Base-by-base conservation (phyloP, 768 basidiomycete genomes). In the Grammothele lineata region DNA sequence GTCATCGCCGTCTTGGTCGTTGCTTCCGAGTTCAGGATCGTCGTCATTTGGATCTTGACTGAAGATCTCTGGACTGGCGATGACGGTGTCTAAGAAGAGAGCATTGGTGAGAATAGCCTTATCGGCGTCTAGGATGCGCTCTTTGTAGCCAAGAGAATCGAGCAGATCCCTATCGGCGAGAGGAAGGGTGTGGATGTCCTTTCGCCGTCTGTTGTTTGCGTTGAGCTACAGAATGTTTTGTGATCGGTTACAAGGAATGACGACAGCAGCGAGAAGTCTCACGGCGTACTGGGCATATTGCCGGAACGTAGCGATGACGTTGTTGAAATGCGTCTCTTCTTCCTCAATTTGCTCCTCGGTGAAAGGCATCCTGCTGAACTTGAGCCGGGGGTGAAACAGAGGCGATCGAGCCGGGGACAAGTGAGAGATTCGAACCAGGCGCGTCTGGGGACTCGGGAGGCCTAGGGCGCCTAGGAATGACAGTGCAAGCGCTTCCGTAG, bases 1-100 rank as follows among this genome's bases (percentile, higher is more conserved):
- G 18, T 22, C 38, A 24, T 40, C 38, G 7, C 5, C 38, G 38
- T 36, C 21, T 7, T 43, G n/a, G 12, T 15, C 42, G 6, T 43
- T 25, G 27, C 17, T 15, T 32, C 18, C 15, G 21, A 41, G 12
- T 6, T 35, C 42, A 11, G 18, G 21, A n/a, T 35, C n/a, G 15
- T 36, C 35, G 11, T 26, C 47, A 51, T 41, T 45, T 14, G 70
- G 40, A 15, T 71, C 77, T 51, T 78, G 76, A 14, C 79, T 84
- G 57, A 93, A 94, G 22, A 95, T 90, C 57, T 85, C 83, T 0
- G 91, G 87, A 64, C 87, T 75, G 12, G 78, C 81, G 10, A 90
- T 81, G 53, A 95, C 84, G 51, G 77, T 69, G 3, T 75, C 70
- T 47, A 95, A 62, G 62, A 97, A 93, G 36, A 83, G 71, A 1